Conservation (phyloP, 257 asterid genomes). For the Rubia yunnanensis region DNA sequence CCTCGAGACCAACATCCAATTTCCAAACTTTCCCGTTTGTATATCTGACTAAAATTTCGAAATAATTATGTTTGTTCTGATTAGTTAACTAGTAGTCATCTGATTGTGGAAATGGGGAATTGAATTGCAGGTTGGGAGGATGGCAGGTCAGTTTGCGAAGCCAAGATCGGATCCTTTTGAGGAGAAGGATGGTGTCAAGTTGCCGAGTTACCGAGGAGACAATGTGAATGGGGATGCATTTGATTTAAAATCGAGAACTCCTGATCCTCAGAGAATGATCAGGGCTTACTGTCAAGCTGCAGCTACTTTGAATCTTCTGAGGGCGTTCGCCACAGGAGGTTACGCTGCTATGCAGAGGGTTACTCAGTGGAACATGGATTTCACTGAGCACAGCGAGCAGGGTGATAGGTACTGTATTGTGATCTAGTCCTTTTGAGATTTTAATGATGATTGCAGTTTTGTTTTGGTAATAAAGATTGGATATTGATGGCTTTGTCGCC, state of each 20-base stretch:
- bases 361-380: conserved; percentile 78
- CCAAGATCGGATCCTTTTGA: conserved; percentile 67
- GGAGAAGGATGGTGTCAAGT: conserved; percentile 67
- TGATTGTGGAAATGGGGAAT: conserved; percentile 10
- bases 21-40: no score
- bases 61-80: not conserved
- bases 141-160: conserved; percentile 91
- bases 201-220: conserved; percentile 87
- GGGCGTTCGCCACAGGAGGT: conserved; percentile 85
- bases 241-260: conserved; percentile 52
- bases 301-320: conserved; percentile 69
- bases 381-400: conserved; percentile 75
- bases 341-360: conserved; percentile 85
- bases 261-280: conserved; percentile 81
- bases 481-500: not conserved
- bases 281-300: conserved; percentile 85
- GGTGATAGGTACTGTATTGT: conserved; percentile 57
- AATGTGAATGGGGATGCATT: conserved; percentile 69
- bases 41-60: not conserved
- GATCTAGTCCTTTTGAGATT: not conserved
- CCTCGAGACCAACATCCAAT: not conserved
- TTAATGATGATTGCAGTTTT: not conserved
- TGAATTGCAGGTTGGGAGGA: conserved; percentile 58
- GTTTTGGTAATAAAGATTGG: not conserved
- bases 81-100: not conserved